A percentile compares a stretch with the other conserved stretches of the same genome.
Conservation (phyloP, 1,284 basidiomycete genomes). For the Phellopilus nigrolimitatus region DNA sequence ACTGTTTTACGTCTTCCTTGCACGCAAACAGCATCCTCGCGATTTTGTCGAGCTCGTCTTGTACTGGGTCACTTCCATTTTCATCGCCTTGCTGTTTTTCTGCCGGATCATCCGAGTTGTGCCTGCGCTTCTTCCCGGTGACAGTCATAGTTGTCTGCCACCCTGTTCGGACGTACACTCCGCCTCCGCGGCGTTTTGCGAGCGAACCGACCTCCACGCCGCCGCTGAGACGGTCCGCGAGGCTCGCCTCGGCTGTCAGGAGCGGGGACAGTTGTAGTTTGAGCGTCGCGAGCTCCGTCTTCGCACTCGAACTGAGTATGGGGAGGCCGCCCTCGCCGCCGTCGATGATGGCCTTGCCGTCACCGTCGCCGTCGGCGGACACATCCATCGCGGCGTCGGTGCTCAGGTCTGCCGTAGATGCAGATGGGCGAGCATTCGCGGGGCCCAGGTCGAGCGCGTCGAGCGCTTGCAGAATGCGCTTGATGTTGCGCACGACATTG, state of each 20-base stretch:
- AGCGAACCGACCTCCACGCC: constrained; percentile 66
- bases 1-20: constrained; percentile 57
- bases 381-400: constrained; percentile 3
- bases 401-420: constrained; percentile 15
- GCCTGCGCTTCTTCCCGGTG: constrained; percentile 16
- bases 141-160: constrained; percentile 47
- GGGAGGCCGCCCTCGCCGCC: neutral
- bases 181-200: constrained; percentile 47
- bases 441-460: constrained; percentile 58
- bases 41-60: constrained; percentile 56
- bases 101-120: constrained; percentile 2
- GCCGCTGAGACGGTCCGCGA: constrained; percentile 67
- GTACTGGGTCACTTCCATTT: constrained; percentile 28
- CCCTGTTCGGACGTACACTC: constrained; percentile 70
- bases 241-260: constrained; percentile 52
- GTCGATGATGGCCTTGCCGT: neutral
- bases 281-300: constrained; percentile 46
- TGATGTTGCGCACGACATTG: constrained; percentile 73
- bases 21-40: constrained; percentile 50
- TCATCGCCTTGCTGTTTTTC: constrained; percentile 25
- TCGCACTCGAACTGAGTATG: constrained; percentile 26
- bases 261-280: constrained; percentile 57
- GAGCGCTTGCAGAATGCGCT: constrained; percentile 65
- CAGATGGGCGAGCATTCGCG: constrained; percentile 29
- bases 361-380: constrained; percentile 1